Evolutionary conservation across 306 rosid species (phyloP).

Genomic region (Rubus parviflorus): DNA sequence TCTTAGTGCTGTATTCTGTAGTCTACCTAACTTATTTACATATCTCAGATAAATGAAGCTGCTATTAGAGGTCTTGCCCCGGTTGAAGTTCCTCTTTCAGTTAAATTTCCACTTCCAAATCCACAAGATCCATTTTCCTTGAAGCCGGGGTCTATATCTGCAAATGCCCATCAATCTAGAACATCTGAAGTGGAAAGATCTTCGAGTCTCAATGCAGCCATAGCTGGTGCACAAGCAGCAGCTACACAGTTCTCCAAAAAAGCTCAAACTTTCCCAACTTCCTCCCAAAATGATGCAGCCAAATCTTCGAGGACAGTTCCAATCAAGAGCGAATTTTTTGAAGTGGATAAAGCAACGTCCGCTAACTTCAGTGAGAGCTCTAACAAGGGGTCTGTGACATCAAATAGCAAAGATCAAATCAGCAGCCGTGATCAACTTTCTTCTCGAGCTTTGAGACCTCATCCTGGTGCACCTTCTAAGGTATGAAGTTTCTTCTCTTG

Average conservation of each 20-base stretch:
- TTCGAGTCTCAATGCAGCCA: constrained; percentile 59
- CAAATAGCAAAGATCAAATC: constrained; percentile 30
- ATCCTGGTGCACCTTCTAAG: constrained; percentile 49
- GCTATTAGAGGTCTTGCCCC: constrained; percentile 77
- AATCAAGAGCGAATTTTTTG: constrained; percentile 24
- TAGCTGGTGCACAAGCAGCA: constrained; percentile 91
- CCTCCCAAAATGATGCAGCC: constrained; percentile 15
- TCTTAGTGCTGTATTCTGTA: constrained; percentile 16
- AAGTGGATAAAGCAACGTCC: constrained; percentile 24
- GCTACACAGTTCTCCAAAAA: constrained; percentile 74
- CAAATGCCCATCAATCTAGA: constrained; percentile 30
- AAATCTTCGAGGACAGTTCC: constrained; percentile 20
- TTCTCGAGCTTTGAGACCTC: constrained; percentile 31
- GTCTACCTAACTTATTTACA: constrained; percentile 16
- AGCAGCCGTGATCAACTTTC: constrained; percentile 27
- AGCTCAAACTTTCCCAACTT: constrained; percentile 35
- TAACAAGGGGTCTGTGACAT: constrained; percentile 24
- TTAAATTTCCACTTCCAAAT: constrained; percentile 78
- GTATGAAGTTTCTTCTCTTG: constrained; percentile 31
- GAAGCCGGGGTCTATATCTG: constrained; percentile 65
- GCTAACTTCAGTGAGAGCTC: constrained; percentile 24
- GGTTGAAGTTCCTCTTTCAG: constrained; percentile 57
- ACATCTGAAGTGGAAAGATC: constrained; percentile 60
- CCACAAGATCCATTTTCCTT: constrained; percentile 65
- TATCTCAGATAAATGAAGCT: constrained; percentile 64